Conservation (phyloP, 2,329 filamentous ascomycete species). For the Colletotrichum magnum region DNA sequence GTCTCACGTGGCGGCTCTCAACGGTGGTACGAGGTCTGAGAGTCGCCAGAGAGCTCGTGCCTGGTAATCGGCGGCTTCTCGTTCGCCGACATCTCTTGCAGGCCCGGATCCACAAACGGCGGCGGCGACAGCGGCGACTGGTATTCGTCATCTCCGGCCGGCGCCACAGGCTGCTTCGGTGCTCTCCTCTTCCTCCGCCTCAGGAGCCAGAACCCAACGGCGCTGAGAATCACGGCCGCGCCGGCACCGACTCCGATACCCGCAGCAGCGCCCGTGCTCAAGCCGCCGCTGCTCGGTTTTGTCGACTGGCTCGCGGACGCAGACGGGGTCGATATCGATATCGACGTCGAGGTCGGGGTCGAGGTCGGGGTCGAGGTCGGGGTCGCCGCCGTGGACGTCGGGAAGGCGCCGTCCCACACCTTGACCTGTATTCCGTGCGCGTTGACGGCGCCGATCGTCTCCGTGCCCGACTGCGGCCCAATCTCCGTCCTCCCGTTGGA, state of each 20-base stretch:
- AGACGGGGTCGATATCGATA: not conserved
- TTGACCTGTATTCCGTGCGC: constrained; percentile 8
- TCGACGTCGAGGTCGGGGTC: not conserved
- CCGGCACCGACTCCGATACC: not conserved
- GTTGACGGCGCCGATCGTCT: constrained; percentile 11
- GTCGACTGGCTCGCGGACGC: not conserved
- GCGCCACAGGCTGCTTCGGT: not conserved
- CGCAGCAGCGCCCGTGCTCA: not conserved
- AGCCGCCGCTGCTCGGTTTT: not conserved
- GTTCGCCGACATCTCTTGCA: not conserved
- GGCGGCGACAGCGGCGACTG: too few species aligned
- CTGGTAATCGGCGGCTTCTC: not conserved
- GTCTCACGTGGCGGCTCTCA: not conserved
- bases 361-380: not conserved
- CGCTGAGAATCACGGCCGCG: not conserved
- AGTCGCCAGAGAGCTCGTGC: not conserved
- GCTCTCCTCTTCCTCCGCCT: not conserved
- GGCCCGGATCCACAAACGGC: too few species aligned
- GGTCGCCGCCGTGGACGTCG: not conserved
- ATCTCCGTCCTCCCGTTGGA: not conserved
- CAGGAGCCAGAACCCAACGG: not conserved
- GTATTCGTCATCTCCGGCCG: not conserved
- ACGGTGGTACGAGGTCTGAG: not conserved
- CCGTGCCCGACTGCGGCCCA: not conserved
- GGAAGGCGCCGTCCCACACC: constrained; percentile 16